These are phyloP conservation scores for Pseudocercospora pini-densiflorae DNA, from an alignment of 2,329 filamentous ascomycete species.

Conservation along the genomic window DNA sequence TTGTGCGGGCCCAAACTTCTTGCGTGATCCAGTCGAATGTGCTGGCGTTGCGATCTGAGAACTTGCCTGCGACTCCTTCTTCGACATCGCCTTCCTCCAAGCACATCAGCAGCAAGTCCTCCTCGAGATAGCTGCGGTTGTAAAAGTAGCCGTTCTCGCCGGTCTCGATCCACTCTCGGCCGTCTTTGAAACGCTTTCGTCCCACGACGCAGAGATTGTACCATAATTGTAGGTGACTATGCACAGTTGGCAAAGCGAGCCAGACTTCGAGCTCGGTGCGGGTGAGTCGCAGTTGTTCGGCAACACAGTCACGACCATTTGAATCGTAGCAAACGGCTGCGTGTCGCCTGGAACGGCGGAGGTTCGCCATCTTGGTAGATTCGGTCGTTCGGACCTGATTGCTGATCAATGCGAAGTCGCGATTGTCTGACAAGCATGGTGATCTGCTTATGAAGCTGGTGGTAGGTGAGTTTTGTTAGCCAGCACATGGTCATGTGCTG, in stretches of 20 bases:
- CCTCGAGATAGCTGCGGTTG: slow-evolving; percentile 22
- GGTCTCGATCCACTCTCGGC: slow-evolving; percentile 29
- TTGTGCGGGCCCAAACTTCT: slow-evolving; percentile 32
- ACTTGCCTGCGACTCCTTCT: slow-evolving; percentile 1
- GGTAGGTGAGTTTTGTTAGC: background rate
- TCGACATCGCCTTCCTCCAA: slow-evolving; percentile 25
- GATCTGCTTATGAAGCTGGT: background rate
- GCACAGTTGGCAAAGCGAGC: slow-evolving; percentile 26
- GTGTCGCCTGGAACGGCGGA: slow-evolving; percentile 24
- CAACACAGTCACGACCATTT: slow-evolving; percentile 34
- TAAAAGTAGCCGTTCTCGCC: slow-evolving; percentile 29
- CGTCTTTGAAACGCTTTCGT: slow-evolving; percentile 27
- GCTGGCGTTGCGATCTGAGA: slow-evolving; percentile 10
- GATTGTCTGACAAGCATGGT: background rate
- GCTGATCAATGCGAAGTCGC: background rate
- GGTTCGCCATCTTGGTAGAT: background rate
- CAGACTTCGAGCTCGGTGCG: slow-evolving; percentile 27
- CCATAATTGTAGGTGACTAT: slow-evolving; percentile 29
- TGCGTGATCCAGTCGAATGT: slow-evolving; percentile 29
- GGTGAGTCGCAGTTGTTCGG: slow-evolving; percentile 19
- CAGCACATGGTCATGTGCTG: background rate
- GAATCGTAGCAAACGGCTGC: slow-evolving; percentile 23
- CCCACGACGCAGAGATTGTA: slow-evolving; percentile 28
- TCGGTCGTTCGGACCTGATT: background rate
- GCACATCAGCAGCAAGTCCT: slow-evolving; percentile 32